A percentile compares a stretch with the other conserved stretches of the same genome.
These are phyloP conservation scores for Magnaporthiopsis poae DNA, from an alignment of 2,329 filamentous ascomycete species.

Conservation along the genomic window DNA sequence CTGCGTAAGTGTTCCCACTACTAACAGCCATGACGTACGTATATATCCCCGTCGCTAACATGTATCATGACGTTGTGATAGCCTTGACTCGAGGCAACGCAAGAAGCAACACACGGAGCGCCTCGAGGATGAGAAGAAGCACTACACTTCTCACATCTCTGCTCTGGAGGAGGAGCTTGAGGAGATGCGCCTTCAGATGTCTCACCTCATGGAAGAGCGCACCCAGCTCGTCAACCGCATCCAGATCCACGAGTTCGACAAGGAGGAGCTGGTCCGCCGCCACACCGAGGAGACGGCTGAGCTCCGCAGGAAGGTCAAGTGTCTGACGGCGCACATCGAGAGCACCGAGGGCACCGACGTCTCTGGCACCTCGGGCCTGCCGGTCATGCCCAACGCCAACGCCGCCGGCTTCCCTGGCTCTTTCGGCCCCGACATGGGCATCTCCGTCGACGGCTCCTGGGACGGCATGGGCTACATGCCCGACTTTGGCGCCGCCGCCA, in stretches of 20 bases:
- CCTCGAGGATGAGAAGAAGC: conserved; percentile 93
- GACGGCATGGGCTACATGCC: conserved; percentile 71
- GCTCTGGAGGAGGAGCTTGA: conserved; percentile 70
- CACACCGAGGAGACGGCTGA: conserved; percentile 87
- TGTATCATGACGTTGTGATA: conserved; percentile 24
- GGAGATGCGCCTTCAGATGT: conserved; percentile 57
- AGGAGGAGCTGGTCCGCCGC: conserved; percentile 78
- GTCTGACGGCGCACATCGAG: conserved; percentile 64
- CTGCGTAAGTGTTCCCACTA: conserved; percentile 67
- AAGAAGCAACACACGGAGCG: conserved; percentile 98
- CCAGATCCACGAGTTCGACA: conserved; percentile 69
- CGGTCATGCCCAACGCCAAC: conserved; percentile 33
- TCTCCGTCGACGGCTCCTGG: conserved; percentile 75
- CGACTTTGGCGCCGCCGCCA: conserved; percentile 56
- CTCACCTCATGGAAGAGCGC: conserved; percentile 63
- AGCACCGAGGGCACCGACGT: conserved; percentile 56
- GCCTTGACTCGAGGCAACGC: conserved; percentile 87
- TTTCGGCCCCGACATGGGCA: conserved; percentile 64
- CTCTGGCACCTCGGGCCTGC: conserved; percentile 20
- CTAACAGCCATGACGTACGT: background rate
- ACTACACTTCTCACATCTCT: conserved; percentile 65
- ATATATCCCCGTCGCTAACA: conserved; percentile 5
- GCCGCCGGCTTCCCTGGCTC: conserved; percentile 57
- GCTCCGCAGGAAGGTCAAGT: conserved; percentile 82
- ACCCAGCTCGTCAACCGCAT: conserved; percentile 67